Base-by-base conservation (phyloP, 768 basidiomycete genomes). In the Boletellus ananas region DNA sequence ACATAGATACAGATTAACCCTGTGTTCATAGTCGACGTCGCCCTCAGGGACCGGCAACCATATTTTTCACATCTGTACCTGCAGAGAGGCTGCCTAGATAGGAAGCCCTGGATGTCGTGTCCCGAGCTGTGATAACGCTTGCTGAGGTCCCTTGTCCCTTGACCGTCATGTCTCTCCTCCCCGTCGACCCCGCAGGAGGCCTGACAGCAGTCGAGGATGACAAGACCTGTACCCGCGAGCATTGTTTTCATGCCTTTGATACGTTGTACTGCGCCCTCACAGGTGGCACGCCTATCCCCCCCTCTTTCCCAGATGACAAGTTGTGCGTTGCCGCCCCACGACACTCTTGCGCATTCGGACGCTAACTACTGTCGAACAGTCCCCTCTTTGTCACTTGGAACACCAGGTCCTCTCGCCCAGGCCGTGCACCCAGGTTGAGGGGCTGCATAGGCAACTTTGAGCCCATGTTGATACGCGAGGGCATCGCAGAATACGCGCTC, bases 301-400 rank as follows among this genome's bases (percentile, higher is more conserved):
- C 88, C 38, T 64, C 70, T 49, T 93, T 92, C 64, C 66, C 76
- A 13, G 78, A 90, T 55, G 83, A 85, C 49, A 85, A 88, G 68
- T 94, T 83, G 92, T 94, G 67, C 62, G 85, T 73, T 39, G 17
- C 27, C 60, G 80, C 72, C 17, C 38, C 29, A 36, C 25, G 45
- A 45, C 23, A 37, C 42, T 35, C 17, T 16, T 36, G 17, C 18
- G 20, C 20, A 49, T 31, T n/a, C 6, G 6, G 45, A 42, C 34
- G n/a, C 55, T 54, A 41, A 60, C 34, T 7, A 33, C n/a, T 34
- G 27, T 34, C 27, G 7, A 43, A 34, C 14, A 68, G 67, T 69
- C 93, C 94, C 12, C 75, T 99, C 48, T 99, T 99, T 69, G 92
- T 98, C 29, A 98, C 95, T 6, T 99, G 94, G 94, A 94, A 92